Conservation (phyloP, 306 rosid genomes). For the Acacia acuminata region DNA sequence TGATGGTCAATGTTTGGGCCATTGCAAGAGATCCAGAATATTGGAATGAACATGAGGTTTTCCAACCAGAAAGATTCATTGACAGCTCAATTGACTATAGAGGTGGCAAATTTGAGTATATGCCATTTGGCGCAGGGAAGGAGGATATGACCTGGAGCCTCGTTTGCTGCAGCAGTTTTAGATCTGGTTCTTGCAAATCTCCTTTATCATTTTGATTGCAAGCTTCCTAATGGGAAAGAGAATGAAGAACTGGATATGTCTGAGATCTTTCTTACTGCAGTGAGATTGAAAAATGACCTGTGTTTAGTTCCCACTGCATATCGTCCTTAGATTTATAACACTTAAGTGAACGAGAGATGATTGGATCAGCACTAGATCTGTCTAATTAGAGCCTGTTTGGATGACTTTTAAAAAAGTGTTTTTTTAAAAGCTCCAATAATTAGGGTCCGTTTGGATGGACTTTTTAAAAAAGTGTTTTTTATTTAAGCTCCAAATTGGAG, state of each 20-base stretch:
- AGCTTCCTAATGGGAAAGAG: neutral
- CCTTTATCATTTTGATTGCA: neutral
- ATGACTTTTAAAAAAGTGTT: too few species aligned
- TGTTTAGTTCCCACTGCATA: neutral
- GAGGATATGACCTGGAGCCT: too few species aligned
- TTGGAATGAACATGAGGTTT: neutral
- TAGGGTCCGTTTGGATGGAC: too few species aligned
- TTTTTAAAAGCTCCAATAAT: too few species aligned
- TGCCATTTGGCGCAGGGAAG: too few species aligned
- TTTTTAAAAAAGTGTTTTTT: too few species aligned
- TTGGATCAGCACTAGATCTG: neutral
- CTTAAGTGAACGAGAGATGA: neutral
- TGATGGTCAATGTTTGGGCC: neutral
- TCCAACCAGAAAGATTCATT: too few species aligned
- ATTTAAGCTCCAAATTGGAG: too few species aligned
- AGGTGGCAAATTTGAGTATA: too few species aligned
- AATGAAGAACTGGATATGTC: neutral
- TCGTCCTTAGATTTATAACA: neutral
- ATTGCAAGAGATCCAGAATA: neutral
- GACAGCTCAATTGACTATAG: too few species aligned
- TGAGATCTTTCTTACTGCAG: neutral
- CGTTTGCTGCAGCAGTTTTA: neutral
- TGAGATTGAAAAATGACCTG: neutral
- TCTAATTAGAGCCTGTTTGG: too few species aligned
- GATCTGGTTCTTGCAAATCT: neutral